Evolutionary conservation across 345 rosid genomes (phyloP).

Genomic region (Excoecaria cochinchinensis): DNA sequence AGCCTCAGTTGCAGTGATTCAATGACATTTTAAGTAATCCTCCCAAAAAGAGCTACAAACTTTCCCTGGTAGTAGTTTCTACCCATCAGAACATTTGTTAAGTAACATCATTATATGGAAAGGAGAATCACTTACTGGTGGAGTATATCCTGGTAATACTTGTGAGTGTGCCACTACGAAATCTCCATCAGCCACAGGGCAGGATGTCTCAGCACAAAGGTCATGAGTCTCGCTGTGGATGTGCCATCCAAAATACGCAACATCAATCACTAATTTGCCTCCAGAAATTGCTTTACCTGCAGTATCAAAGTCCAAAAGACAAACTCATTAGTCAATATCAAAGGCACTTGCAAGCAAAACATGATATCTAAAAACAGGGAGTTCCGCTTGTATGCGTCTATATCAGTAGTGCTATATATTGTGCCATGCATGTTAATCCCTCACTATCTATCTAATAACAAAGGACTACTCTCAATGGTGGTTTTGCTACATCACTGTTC

Average conservation of each 20-base stretch:
- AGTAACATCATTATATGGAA: neutral
- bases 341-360: neutral
- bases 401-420: neutral
- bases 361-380: no score
- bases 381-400: no score
- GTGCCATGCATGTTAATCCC: neutral
- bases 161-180: slow-evolving; percentile 83
- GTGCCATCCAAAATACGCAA: slow-evolving; percentile 82
- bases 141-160: slow-evolving; percentile 79
- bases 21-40: neutral
- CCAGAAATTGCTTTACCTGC: slow-evolving; percentile 51
- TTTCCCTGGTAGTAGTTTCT: neutral
- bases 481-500: neutral
- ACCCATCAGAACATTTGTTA: neutral
- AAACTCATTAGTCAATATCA: neutral
- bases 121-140: slow-evolving; percentile 63
- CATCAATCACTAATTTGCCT: slow-evolving; percentile 78
- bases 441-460: no score
- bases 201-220: slow-evolving; percentile 74
- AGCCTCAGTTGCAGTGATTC: neutral
- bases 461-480: neutral
- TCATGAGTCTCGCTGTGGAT: slow-evolving; percentile 77
- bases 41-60: neutral
- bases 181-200: slow-evolving; percentile 79
- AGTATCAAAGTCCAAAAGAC: neutral